Conservation (phyloP, 495 filamentous ascomycete species). For the Xylaria nigripes region DNA sequence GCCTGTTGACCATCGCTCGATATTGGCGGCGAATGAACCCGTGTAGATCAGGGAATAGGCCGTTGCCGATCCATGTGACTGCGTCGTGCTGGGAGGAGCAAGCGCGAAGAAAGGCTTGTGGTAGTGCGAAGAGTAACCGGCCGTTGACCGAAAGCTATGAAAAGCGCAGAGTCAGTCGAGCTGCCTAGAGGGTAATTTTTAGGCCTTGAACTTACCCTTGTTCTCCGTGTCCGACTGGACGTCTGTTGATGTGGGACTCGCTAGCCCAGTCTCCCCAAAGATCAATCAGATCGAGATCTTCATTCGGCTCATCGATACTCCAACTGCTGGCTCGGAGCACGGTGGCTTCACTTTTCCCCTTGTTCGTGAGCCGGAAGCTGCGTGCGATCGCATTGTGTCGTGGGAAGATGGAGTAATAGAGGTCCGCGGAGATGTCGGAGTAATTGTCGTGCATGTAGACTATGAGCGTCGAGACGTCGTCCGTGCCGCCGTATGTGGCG, state of each 20-base stretch:
- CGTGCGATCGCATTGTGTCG: constrained; percentile 45
- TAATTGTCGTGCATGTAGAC: constrained; percentile 44
- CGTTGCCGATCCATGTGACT: constrained; percentile 44
- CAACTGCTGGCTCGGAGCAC: constrained; percentile 44
- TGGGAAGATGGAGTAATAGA: constrained; percentile 50
- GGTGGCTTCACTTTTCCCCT: constrained; percentile 36
- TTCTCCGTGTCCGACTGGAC: constrained; percentile 25
- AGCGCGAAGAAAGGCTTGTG: constrained; percentile 49
- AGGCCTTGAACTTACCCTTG: constrained; percentile 16
- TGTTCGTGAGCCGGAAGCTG: constrained; percentile 45
- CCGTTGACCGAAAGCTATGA: constrained; percentile 40
- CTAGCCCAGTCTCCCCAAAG: constrained; percentile 47
- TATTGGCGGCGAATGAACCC: constrained; percentile 42
- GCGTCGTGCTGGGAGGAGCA: constrained; percentile 41
- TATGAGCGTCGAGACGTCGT: constrained; percentile 44
- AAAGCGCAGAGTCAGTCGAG: constrained; percentile 24
- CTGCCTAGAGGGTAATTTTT: not conserved
- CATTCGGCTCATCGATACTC: constrained; percentile 44
- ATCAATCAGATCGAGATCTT: constrained; percentile 47
- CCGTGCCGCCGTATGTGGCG: constrained; percentile 39
- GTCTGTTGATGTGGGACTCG: constrained; percentile 32
- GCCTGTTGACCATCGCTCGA: constrained; percentile 48
- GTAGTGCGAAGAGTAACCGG: constrained; percentile 46
- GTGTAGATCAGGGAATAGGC: constrained; percentile 50
- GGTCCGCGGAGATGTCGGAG: constrained; percentile 39